Evolutionary conservation across 306 rosid genomes (phyloP), one percentile per base, ranked within the genome.

Genomic region (Vachellia pachyceras): DNA sequence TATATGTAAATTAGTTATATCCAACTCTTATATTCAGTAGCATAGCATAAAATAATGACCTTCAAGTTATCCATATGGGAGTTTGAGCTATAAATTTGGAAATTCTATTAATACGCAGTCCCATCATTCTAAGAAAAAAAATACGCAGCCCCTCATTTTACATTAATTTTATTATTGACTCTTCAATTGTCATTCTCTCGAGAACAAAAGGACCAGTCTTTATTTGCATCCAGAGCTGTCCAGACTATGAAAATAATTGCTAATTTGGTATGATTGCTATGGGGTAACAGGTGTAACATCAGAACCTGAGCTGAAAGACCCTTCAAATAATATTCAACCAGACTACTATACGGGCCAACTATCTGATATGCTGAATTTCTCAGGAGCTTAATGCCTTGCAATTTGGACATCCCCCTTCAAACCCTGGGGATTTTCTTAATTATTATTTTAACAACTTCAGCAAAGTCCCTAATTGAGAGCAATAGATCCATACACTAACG

Each of bases 231-330:
- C 44, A 23, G 6, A 69, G 33, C 20, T 57, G 15, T 60, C 33
- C 15, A 63, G 37, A 44, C 49, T 35, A 1, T 37, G 50, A 22
- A 76, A 76, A 35, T 83, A 6, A 22, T 39, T 76, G 61, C n/a
- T 72, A 55, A 79, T 66, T 49, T 72, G 49, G 52, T 55, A 69
- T 22, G 39, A 74, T 36, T 68, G 20, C 23, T 67, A 68, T 64
- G 47, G 47, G 67, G 60, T 80, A 37, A 69, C 91, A 95, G 99
- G 99, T 76, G 84, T 82, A 63, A 89, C 96, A 69, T 88, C 94
- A 77, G 86, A 84, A 74, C 77, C 90, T 55, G 73, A 12, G 81
- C 88, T 95, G 50, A 87, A 86, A 82, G 94, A 91, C 79, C 90
- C 97, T 76, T 89, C 96, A 81, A 91, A 93, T 84, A 75, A 65